phyloP scores from a whole-genome alignment of 2,329 filamentous ascomycete species.

The Phialophora chinensis region DNA sequence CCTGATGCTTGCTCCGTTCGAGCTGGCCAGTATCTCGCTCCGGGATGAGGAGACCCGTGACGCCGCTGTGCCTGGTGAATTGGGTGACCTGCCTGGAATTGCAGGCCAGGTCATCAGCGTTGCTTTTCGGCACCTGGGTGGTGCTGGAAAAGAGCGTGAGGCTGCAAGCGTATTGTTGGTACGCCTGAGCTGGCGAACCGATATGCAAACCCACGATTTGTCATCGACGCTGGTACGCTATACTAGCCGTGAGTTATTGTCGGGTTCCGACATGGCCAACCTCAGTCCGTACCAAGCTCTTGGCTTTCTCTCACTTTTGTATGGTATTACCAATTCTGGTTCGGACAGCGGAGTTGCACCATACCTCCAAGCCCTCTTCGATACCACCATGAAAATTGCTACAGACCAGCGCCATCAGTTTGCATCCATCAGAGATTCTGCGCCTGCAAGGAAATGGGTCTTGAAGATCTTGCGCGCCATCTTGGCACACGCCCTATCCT shows the following conservation, averaged over 20 bases:
- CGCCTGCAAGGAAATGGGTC: constrained; percentile 78
- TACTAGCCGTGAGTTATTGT: constrained; percentile 68
- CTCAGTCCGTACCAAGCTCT: constrained; percentile 75
- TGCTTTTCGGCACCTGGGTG: constrained; percentile 72
- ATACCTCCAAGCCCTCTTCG: constrained; percentile 70
- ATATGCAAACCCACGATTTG: constrained; percentile 82
- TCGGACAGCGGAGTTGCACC: constrained; percentile 76
- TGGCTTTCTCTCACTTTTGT: constrained; percentile 78
- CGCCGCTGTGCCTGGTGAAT: constrained; percentile 52
- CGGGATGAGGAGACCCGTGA: constrained; percentile 13
- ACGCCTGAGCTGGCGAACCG: constrained; percentile 77
- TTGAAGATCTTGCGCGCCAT: constrained; percentile 85
- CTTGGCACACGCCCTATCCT: constrained; percentile 66
- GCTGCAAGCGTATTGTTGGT: constrained; percentile 85
- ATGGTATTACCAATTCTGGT: constrained; percentile 72
- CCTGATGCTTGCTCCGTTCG: constrained; percentile 84
- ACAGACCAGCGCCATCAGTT: constrained; percentile 58
- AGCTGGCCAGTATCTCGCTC: constrained; percentile 80
- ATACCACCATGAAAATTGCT: constrained; percentile 65
- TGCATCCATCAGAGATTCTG: constrained; percentile 68
- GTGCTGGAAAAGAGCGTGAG: constrained; percentile 84
- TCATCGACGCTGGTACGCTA: constrained; percentile 72
- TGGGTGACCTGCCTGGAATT: constrained; percentile 69
- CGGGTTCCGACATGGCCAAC: constrained; percentile 46
- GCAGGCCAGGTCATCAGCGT: constrained; percentile 72